These are phyloP conservation scores for Diplogelasinospora grovesii DNA, from an alignment of 495 filamentous ascomycete species.

Conservation along the genomic window DNA sequence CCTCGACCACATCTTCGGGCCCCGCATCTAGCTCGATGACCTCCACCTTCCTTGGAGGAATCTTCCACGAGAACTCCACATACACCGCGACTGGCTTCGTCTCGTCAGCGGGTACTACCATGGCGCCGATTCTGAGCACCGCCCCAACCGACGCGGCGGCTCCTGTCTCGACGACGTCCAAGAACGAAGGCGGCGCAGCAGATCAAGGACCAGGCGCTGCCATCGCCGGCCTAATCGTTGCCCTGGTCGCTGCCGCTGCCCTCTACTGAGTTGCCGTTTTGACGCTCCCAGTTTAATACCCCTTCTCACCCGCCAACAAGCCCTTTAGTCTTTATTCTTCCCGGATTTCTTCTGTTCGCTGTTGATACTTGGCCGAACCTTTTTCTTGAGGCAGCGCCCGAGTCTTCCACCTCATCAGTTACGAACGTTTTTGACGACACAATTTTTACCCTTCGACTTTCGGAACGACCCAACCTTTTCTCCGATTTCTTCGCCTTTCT, in stretches of 20 bases:
- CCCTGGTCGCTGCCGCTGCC: slow-evolving; percentile 39
- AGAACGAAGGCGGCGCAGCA: slow-evolving; percentile 32
- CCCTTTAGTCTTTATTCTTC: background rate
- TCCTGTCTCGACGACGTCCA: slow-evolving; percentile 17
- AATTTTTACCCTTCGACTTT: no score
- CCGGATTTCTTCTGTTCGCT: background rate
- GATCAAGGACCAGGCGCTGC: slow-evolving; percentile 36
- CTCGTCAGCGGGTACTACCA: slow-evolving; percentile 7
- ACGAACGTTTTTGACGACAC: no score
- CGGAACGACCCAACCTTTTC: no score
- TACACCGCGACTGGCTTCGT: slow-evolving; percentile 3
- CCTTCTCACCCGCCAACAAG: background rate
- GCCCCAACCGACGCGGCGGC: slow-evolving; percentile 3
- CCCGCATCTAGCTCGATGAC: slow-evolving; percentile 8
- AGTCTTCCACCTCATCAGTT: no score
- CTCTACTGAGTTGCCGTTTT: slow-evolving; percentile 28
- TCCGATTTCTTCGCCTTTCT: no score
- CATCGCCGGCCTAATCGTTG: slow-evolving; percentile 40
- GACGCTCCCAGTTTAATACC: background rate
- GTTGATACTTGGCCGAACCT: background rate
- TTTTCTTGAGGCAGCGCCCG: no score
- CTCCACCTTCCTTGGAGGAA: slow-evolving; percentile 12
- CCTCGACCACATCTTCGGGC: slow-evolving; percentile 7
- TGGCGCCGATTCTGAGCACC: slow-evolving; percentile 3
- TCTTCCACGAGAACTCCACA: slow-evolving; percentile 31